Evolutionary conservation across 139 green algal genomes (phyloP).

Genomic region (Auxenochlorella protothecoides): DNA sequence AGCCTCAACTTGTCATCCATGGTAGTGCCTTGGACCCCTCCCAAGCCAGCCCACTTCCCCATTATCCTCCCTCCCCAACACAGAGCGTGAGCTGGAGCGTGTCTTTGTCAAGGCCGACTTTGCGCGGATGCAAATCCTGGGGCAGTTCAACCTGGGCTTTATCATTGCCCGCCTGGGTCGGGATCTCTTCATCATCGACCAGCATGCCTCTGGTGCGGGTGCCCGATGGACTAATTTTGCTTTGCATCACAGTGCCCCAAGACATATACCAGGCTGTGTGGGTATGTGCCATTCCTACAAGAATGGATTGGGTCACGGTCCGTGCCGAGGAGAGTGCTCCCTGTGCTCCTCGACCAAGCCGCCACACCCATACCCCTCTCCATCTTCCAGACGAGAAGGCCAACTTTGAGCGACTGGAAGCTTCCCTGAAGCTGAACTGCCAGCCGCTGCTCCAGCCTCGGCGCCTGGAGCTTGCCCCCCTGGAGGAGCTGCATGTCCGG

Average conservation of each 20-base stretch:
- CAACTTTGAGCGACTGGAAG: conserved; percentile 80
- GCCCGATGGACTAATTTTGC: neutral
- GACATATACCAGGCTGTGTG: neutral
- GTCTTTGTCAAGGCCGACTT: conserved; percentile 87
- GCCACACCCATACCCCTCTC: neutral
- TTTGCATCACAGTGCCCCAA: too few species aligned
- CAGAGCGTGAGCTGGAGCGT: conserved; percentile 66
- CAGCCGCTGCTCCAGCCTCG: conserved; percentile 74
- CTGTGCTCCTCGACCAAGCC: too few species aligned
- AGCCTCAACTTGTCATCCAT: too few species aligned
- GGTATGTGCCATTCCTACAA: neutral
- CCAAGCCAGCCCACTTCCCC: too few species aligned
- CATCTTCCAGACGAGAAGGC: conserved; percentile 76
- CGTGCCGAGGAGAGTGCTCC: too few species aligned
- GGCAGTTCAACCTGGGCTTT: conserved; percentile 99
- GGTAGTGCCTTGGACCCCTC: too few species aligned
- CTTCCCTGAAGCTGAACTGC: conserved; percentile 47
- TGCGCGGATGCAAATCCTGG: conserved; percentile 45
- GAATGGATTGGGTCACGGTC: too few species aligned
- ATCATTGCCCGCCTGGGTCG: conserved; percentile 64
- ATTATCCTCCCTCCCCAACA: too few species aligned
- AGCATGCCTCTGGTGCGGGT: conserved; percentile 57
- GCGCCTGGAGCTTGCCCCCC: conserved; percentile 38
- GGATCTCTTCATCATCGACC: conserved; percentile 96
- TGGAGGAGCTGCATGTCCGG: conserved; percentile 40